Evolutionary conservation across 192 early-diverging fungal species (phyloP).

Genomic region (Backusella parvicylindrica): DNA sequence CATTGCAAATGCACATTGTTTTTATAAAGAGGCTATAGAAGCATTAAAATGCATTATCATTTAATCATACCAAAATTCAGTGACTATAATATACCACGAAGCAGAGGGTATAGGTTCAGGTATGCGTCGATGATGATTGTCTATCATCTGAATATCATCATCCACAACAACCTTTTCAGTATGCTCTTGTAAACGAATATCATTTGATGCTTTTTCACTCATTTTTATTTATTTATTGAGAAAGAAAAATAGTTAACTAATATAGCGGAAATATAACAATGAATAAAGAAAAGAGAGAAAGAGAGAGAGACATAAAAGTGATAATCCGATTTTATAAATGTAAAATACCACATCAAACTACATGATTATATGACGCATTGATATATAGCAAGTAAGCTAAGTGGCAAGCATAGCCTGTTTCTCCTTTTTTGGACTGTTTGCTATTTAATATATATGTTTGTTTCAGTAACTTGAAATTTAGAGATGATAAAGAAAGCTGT

Average conservation of each 20-base stretch:
- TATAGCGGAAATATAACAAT: background rate
- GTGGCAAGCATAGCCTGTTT: slow-evolving; percentile 11
- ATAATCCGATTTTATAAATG: background rate
- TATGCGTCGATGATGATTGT: slow-evolving; percentile 32
- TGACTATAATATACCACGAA: slow-evolving; percentile 53
- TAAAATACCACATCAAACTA: background rate
- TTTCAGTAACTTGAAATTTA: background rate
- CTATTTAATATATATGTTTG: background rate
- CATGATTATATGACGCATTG: background rate
- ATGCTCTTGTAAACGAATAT: background rate
- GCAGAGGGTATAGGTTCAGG: slow-evolving; percentile 45
- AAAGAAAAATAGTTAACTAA: background rate
- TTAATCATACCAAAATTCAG: slow-evolving; percentile 53
- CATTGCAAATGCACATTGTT: background rate
- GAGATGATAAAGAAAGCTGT: background rate
- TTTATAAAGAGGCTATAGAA: background rate
- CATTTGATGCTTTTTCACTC: background rate
- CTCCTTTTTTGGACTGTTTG: background rate
- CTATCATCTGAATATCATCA: background rate
- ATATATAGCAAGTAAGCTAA: background rate
- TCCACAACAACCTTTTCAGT: background rate
- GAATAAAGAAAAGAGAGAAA: background rate
- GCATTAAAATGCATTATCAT: background rate
- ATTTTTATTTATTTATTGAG: background rate
- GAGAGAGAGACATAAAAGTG: background rate